These are phyloP conservation scores for Pleoardoris graminearum DNA, from an alignment of 2,329 filamentous ascomycete genomes.

Conservation along the genomic window DNA sequence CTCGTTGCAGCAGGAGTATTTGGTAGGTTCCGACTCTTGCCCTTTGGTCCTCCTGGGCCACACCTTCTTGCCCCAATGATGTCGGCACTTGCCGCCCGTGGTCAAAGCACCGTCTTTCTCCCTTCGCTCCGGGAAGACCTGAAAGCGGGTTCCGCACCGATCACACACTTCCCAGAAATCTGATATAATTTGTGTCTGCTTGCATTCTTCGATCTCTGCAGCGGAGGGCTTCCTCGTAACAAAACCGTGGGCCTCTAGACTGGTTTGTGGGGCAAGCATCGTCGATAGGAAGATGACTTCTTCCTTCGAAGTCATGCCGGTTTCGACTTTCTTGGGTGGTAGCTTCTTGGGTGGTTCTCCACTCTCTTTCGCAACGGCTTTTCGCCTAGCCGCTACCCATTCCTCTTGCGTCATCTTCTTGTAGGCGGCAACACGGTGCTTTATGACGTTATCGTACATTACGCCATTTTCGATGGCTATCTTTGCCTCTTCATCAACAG, in stretches of 20 bases:
- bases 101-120: conserved; percentile 75
- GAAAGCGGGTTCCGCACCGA: conserved; percentile 82
- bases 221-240: conserved; percentile 68
- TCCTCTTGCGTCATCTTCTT: conserved; percentile 73
- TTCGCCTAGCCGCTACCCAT: conserved; percentile 67
- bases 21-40: conserved; percentile 58
- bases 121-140: conserved; percentile 85
- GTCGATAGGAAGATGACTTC: conserved; percentile 55
- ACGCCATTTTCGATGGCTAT: conserved; percentile 66
- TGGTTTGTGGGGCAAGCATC: conserved; percentile 65
- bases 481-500: conserved; percentile 78
- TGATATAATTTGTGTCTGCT: conserved; percentile 65
- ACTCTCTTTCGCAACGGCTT: conserved; percentile 31
- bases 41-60: conserved; percentile 56
- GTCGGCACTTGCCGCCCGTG: conserved; percentile 74
- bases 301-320: conserved; percentile 68
- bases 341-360: conserved; percentile 43
- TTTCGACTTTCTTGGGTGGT: conserved; percentile 62
- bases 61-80: conserved; percentile 76
- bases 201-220: conserved; percentile 68
- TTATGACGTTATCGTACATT: conserved; percentile 84
- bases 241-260: conserved; percentile 73
- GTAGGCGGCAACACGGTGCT: conserved; percentile 74
- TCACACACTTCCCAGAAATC: conserved; percentile 87
- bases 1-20: conserved; percentile 79